Evolutionary conservation across 208 protist genomes (phyloP), one percentile per base, ranked within the genome.

Genomic region (Naegleria lovaniensis): DNA sequence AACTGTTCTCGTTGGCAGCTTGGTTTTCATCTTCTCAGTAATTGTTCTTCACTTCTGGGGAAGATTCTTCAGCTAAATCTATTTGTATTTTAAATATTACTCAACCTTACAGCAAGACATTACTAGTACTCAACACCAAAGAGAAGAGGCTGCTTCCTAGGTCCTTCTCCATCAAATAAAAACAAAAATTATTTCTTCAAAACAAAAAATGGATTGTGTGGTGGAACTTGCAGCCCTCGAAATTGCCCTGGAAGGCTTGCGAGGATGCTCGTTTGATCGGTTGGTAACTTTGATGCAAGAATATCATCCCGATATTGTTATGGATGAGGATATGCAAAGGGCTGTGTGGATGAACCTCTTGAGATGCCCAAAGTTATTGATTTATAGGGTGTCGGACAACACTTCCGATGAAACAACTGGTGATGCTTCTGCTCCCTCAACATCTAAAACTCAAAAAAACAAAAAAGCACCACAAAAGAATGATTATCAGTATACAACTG

Each of bases 21-120:
- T 88, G n/a, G 41, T 88, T 33, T 88, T 88, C 41, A 88, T 88
- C 43, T 88, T 88, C n/a, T 36, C 41, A 38, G 84, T 88, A 0
- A 88, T 88, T 39, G 16, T 88, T 33, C 29, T 88, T 15, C 84
- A 88, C 84, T 88, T 88, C n/a, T 88, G 41, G 13, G 43, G 84
- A n/a, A 88, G 84, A 55, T 88, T 67, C 55, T 67, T 67, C 22
- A 29, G 55, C 11, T 67, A 67, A 67, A 67, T 67, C 55, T 48
- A 7, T 48, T 7, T 48, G 43, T 48, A 48, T 48, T 48, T 48
- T 48, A 48, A 1, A 48, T 48, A 48, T 48, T 48, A 48, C 43
- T 48, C 43, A 48, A 48, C n/a, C n/a, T n/a, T n/a, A n/a, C n/a
- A n/a, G n/a, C 43, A 48, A 48, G 43, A 48, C 43, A 48, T 48